Evolutionary conservation across 345 rosid species (phyloP), one percentile per base, ranked within the genome.

Genomic region (Acer campestre): DNA sequence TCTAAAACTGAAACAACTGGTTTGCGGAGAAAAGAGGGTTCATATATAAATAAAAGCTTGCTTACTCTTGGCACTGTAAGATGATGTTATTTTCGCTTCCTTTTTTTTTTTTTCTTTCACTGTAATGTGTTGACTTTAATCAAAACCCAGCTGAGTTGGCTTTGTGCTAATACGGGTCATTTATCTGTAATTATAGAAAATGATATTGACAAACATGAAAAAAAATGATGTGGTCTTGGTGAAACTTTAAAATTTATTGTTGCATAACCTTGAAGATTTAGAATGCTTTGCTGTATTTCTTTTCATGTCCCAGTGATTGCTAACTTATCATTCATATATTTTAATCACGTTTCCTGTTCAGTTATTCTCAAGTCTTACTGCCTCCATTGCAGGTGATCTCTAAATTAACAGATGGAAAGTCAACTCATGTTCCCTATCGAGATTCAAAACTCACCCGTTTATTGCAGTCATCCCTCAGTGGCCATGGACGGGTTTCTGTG

Each of bases 1-100:
- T 91, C 95, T 20, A 91, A 91, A 80, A 82, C 90, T 72, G 95
- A 91, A 80, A 91, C 95, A 64, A 91, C 88, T 78, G 93, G 95
- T 42, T 66, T 89, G 82, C 83, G 93, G 72, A 89, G 93, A 81
- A 91, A 91, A 74, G 95, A 91, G 80, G 95, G 95, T 29, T 91
- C 93, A 51, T 91, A 84, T 77, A 91, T 91, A 77, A 91, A 91
- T 62, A 91, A 89, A 88, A 91, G 95, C 79, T 82, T 91, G 66
- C 90, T 89, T 61, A 85, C 95, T 71, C 93, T 91, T 67, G 93
- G 95, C 81, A 91, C 95, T 44, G 95, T 91, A 69, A 84, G 87
- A 62, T 67, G 20, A 18, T 72, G 40, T 38, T 56, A 77, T 40
- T 61, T 51, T 58, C 14, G 42, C 63, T 5, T 20, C 48, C 49